Evolutionary conservation across 768 basidiomycete genomes (phyloP), one percentile per base, ranked within the genome.

Genomic region (Pleurotus eryngii): DNA sequence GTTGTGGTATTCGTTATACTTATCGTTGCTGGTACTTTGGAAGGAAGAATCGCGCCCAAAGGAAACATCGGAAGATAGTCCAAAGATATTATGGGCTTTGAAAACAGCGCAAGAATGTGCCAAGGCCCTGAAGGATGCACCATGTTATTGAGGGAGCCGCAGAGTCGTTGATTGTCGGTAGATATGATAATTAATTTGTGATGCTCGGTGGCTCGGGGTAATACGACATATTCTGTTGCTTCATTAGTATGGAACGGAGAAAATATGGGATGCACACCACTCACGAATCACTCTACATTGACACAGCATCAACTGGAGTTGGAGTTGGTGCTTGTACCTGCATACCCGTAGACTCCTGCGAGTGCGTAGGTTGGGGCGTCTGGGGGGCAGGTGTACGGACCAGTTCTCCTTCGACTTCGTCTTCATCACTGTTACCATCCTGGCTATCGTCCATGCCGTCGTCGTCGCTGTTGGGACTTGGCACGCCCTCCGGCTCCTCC

Each of bases 1-100:
- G 58, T 62, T 85, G 48, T 92, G 89, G 90, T 91, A 90, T 66
- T 83, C 83, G 30, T 64, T 90, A 5, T 90, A 86, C 66, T 64
- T 87, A 58, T 83, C 85, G 11, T 63, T 85, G 9, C 68, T 86
- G 2, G 71, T 86, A 53, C 68, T 86, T 56, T 27, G 48, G 57
- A 40, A 46, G 49, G 46, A 56, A 37, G 56, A 54, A 46, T 42
- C 62, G 45, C 46, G 14, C 38, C 20, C 42, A 26, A 55, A 22
- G 17, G 60, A 60, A 42, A 57, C 47, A 24, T 54, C 46, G 24
- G 62, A 48, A 30, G 63, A 63, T 26, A 63, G 56, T 49, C 63
- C 66, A 45, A 71, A 66, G 55, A 61, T 66, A 48, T 58, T 61
- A 22, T 80, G 76, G 80, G 81, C 83, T 12, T 65, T 69, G 37